Evolutionary conservation across 2,329 filamentous ascomycete species (phyloP), one percentile per base, ranked within the genome.

Genomic region (Geoglossum cookeanum): DNA sequence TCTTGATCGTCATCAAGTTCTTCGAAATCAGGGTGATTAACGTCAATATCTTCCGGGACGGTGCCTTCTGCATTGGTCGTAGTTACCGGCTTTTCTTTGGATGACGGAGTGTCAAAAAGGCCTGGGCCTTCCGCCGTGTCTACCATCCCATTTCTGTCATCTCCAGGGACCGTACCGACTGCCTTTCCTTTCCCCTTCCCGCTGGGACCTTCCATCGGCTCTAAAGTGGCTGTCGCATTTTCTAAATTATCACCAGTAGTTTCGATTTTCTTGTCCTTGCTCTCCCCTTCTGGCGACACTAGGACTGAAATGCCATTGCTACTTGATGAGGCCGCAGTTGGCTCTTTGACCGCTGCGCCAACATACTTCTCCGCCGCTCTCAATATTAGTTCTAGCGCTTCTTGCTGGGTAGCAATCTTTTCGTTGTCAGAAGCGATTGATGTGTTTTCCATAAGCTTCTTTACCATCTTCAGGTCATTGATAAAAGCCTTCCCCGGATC

Each of bases 1-100:
- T 70, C 67, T 15, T 70, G 65, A 0, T 63, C 32, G 68, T 70
- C 35, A 57, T 57, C 55, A 44, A 30, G 15, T 4, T 72, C 69
- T 37, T 57, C 55, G 30, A 30, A 39, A 15, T 72, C 69, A 0
- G 70, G 72, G 37, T 71, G 70, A 59, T 73, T 71, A 29, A 78
- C 71, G 51, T 77, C 69, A 55, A 78, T 76, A 57, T 78, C 75
- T 1, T 78, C 75, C 0, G 74, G 73, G 3, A 62, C 65, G 3
- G 65, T 55, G 11, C 70, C 70, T 29, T 65, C 58, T 11, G 13
- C 3, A 17, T 33, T 33, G n/a, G 49, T 4, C 9, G 49, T 35
- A 1, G 30, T 2, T 35, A 35, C 30, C 15, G 49, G 9, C 33
- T 53, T 53, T 6, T 33, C 29, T 35, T 33, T 35, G 6, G 15